Evolutionary conservation across 75 land plant genomes (phyloP).

Genomic region (Cunninghamia lanceolata): DNA sequence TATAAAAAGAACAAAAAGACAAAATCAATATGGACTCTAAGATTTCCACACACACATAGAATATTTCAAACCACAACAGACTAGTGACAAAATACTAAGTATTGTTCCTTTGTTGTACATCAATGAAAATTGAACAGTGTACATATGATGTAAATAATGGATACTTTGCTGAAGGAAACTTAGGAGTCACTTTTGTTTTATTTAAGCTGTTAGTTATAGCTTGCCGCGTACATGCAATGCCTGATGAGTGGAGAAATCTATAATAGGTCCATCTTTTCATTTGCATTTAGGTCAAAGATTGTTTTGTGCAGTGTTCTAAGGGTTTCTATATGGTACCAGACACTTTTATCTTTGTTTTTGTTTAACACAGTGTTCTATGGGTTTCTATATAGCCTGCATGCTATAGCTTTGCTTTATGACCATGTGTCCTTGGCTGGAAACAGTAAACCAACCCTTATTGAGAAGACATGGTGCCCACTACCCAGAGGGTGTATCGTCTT

Average conservation of each 20-base stretch:
- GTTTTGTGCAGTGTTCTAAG: background rate
- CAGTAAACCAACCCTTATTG: background rate
- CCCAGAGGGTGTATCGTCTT: background rate
- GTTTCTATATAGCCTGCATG: background rate
- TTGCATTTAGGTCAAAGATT: background rate
- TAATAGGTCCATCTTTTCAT: background rate
- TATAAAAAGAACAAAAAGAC: background rate
- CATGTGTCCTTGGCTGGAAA: background rate
- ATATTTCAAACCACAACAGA: background rate
- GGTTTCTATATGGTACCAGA: background rate
- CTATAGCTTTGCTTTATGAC: background rate
- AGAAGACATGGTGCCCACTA: background rate
- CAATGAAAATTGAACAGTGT: background rate
- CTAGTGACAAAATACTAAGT: background rate
- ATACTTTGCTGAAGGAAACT: background rate
- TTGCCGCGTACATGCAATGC: background rate
- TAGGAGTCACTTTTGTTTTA: background rate
- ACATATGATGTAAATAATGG: background rate
- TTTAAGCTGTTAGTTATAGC: background rate
- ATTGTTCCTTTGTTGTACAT: background rate
- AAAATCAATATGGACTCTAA: background rate
- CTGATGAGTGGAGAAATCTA: background rate
- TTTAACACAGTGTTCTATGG: background rate
- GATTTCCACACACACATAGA: background rate
- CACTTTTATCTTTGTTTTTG: background rate